A percentile compares a stretch with the other conserved stretches of the same genome.
Evolutionary conservation across 2,329 filamentous ascomycete species (phyloP).

Genomic region (Xylariaceae sp.): DNA sequence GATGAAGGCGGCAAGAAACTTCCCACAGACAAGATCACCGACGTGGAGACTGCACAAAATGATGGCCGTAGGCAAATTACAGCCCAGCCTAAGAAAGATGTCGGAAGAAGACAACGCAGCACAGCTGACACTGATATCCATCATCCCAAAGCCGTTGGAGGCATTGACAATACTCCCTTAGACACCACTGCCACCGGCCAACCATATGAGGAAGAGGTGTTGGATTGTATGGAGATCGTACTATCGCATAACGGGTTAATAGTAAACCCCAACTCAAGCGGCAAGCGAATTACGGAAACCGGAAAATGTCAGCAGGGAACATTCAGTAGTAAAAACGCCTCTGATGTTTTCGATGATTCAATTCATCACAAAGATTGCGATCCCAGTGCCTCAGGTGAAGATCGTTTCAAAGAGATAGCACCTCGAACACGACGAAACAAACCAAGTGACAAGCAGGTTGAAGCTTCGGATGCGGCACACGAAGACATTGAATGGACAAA

Average conservation of each 20-base stretch:
- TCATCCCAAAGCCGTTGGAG: neutral
- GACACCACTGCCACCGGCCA: neutral
- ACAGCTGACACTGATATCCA: neutral
- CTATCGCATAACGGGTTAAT: neutral
- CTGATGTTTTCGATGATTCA: neutral
- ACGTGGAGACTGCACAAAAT: neutral
- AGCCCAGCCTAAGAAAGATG: neutral
- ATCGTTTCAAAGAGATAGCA: slow-evolving; percentile 1
- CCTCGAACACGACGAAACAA: neutral
- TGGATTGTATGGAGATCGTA: neutral
- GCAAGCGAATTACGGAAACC: neutral
- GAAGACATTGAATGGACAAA: neutral
- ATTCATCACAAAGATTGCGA: neutral
- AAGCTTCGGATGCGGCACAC: neutral
- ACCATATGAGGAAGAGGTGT: neutral
- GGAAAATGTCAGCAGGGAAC: neutral
- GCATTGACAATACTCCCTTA: neutral
- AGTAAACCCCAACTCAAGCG: neutral
- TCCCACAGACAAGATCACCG: neutral
- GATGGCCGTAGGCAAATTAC: neutral
- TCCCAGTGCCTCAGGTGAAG: neutral
- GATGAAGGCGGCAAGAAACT: neutral
- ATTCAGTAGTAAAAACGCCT: neutral
- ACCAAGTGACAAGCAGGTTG: neutral
- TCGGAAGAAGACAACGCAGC: neutral